phyloP scores from a whole-genome alignment of 202 grass and related monocot genomes.

The Hordeum pubiflorum region DNA sequence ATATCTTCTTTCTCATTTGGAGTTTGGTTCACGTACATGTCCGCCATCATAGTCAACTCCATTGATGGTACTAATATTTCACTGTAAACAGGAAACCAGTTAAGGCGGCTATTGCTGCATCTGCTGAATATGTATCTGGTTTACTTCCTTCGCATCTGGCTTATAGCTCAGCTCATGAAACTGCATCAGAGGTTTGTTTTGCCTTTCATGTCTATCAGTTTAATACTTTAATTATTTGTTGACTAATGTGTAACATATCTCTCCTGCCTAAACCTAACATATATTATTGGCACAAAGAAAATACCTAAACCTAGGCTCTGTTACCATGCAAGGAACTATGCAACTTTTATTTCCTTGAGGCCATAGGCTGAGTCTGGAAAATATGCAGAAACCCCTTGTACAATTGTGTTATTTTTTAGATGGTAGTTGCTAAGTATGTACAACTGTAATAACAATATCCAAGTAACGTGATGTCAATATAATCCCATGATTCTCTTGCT shows the following conservation, averaged over 20 bases:
- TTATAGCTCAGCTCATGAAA: constrained; percentile 92
- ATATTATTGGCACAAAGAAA: no score
- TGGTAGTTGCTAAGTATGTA: neutral
- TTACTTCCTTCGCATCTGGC: constrained; percentile 79
- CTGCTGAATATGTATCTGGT: constrained; percentile 79
- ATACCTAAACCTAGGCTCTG: no score
- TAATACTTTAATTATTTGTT: constrained; percentile 1
- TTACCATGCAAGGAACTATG: no score
- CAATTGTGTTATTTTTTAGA: no score
- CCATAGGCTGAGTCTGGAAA: no score
- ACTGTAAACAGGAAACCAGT: constrained; percentile 60
- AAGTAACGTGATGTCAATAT: neutral
- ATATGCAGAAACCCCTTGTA: no score
- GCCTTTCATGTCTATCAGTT: neutral
- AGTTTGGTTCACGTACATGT: neutral
- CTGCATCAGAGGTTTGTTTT: constrained; percentile 72
- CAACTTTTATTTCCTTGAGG: no score
- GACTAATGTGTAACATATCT: neutral
- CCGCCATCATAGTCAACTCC: neutral
- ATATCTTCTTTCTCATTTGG: neutral
- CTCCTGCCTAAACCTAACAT: no score
- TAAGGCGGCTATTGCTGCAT: constrained; percentile 75
- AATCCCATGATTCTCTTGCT: neutral
- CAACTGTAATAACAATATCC: neutral
- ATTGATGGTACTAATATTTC: constrained; percentile 8